Evolutionary conservation across 2,329 filamentous ascomycete genomes (phyloP), one percentile per base, ranked within the genome.

Genomic region (Penicillium sp.): DNA sequence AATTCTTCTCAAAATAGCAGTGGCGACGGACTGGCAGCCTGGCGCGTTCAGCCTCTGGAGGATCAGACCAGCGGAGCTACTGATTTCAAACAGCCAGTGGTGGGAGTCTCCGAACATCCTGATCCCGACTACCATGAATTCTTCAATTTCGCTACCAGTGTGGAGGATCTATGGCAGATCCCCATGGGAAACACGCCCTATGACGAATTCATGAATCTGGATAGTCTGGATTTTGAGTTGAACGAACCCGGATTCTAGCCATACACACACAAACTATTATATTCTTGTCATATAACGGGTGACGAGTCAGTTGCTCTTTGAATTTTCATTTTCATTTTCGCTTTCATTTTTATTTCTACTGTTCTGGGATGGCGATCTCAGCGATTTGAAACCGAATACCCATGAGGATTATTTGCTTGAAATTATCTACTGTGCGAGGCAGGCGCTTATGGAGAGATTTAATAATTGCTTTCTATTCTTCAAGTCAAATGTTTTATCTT

Each of bases 151-250:
- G 50, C 56, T 3, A 46, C 51, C 11, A 45, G 23, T 5, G 26
- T 58, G 46, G 56, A 58, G 24, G 50, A 54, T n/a, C 56, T 45
- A 33, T 58, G 56, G 56, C 56, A 58, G 24, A 43, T 30, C n/a
- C 28, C 56, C n/a, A 33, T 58, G 49, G 35, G 33, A 14, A 53
- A 58, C 5, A 20, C 56, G 9, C 47, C 50, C 7, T 57, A 47
- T 14, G 56, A 58, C 12, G 56, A 58, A 9, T 58, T 52, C 9
- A 48, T 49, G 33, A 48, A 58, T 40, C 3, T 58, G 24, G 51
- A 58, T 5, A 51, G 11, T n/a, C 11, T 54, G 38, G 56, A 58
- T 8, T 50, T 38, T 14, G 56, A 58, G 7, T 24, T 58, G 21
- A 14, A 16, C 16, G 21, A 54, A 18, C 35, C 56, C 21, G 56